Evolutionary conservation across 148 eudicot species (phyloP).

Genomic region (Simmondsia chinensis): DNA sequence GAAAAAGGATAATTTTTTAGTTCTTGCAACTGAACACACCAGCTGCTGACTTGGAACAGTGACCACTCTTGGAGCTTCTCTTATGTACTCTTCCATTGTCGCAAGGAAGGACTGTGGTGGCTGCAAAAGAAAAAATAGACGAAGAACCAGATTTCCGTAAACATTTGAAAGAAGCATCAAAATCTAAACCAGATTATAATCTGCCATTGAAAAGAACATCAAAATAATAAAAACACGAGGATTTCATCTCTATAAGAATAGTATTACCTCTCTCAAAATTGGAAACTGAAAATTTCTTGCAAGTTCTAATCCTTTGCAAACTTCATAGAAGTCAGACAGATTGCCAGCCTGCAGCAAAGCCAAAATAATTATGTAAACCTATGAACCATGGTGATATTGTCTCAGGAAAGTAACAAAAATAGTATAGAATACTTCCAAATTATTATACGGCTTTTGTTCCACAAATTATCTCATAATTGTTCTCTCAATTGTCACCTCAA

Average conservation of each 20-base stretch:
- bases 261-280: slow-evolving; percentile 74
- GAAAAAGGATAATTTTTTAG: too few species aligned
- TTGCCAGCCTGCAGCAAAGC: slow-evolving; percentile 75
- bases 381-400: too few species aligned
- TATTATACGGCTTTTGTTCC: too few species aligned
- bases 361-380: too few species aligned
- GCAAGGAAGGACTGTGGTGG: slow-evolving; percentile 45
- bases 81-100: slow-evolving; percentile 97
- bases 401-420: too few species aligned
- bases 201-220: neutral
- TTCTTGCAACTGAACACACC: slow-evolving; percentile 40
- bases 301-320: slow-evolving; percentile 91
- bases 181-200: neutral
- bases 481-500: too few species aligned
- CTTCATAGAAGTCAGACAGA: slow-evolving; percentile 92
- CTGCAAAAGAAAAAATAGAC: slow-evolving; percentile 33
- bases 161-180: neutral
- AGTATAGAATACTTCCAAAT: too few species aligned
- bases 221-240: neutral
- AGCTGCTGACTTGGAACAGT: slow-evolving; percentile 53
- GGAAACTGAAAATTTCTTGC: slow-evolving; percentile 99
- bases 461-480: too few species aligned
- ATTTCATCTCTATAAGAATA: neutral
- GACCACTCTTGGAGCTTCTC: slow-evolving; percentile 93
- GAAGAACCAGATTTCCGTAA: slow-evolving; percentile 10